Evolutionary conservation across 176 grass and related monocot genomes (phyloP), one percentile per base, ranked within the genome.

Genomic region (Melocanna baccifera): DNA sequence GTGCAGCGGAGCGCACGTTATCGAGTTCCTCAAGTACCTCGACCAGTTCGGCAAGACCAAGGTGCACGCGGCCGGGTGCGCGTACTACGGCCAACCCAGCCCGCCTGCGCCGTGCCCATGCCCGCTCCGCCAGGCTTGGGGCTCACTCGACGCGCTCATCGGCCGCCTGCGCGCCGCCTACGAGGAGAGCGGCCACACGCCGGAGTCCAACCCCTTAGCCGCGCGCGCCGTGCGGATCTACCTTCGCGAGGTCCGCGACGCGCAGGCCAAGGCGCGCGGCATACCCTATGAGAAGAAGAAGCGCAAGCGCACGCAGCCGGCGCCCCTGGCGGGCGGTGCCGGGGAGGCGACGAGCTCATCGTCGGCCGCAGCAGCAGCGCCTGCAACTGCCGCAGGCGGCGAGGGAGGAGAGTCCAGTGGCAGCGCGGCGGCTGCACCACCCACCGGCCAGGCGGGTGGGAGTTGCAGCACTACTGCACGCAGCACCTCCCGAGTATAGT

Each of bases 31-130:
- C 25, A 89, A 90, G 69, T 99, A 99, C 79, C 91, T 99, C 4
- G 96, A 99, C 65, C 96, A 96, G 88, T 99, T 99, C 85, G 96
- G 96, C 58, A 99, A 99, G 91, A 99, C 96, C 34, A 99, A 96
- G 93, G 96, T 99, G 75, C 96, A 99, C 90, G 77, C 64, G 9
- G 4, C 37, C 7, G 89, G 86, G 0, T 99, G 96, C 79, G 81
- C 83, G 52, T 93, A 89, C 93, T 99, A 73, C 88, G 96, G 96
- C 73, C 96, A 96, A 39, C 91, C 96, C 25, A 92, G 16, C 69
- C 96, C 96, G n/a, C 96, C 96, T 1, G 91, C 87, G 41, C 90
- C 91, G 22, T 99, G 96, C 89, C 77, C 93, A 3, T 99, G 96
- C 89, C 93, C 91, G 13, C 83, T 99, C 29, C 88, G 90, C 85